phyloP scores from a whole-genome alignment of 1,139 yeast genomes.

The Hansenula anomala region DNA sequence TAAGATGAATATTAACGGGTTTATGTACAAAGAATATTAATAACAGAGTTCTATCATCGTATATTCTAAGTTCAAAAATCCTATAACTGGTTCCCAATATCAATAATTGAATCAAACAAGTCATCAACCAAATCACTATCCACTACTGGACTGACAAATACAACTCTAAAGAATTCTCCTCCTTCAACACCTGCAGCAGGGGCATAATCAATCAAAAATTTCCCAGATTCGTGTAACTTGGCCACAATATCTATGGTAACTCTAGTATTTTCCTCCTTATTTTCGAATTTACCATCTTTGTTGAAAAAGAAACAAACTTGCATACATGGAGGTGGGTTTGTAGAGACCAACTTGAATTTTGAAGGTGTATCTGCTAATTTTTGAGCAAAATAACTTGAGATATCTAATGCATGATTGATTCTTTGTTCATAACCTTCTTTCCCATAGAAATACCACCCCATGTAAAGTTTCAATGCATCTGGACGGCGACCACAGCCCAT shows the following conservation, averaged over 20 bases:
- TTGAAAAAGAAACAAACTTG: conserved; percentile 81
- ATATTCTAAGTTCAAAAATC: too few species aligned
- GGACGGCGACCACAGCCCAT: conserved; percentile 92
- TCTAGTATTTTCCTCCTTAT: conserved; percentile 40
- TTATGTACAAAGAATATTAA: background rate
- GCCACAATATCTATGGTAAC: conserved; percentile 62
- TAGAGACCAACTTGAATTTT: conserved; percentile 49
- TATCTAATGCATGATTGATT: conserved; percentile 66
- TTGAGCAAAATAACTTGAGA: conserved; percentile 56
- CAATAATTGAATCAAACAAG: conserved; percentile 16
- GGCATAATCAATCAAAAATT: conserved; percentile 76
- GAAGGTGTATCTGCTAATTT: conserved; percentile 28
- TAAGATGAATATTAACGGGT: too few species aligned
- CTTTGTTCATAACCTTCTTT: conserved; percentile 50
- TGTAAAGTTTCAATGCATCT: conserved; percentile 72
- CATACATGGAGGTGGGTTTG: conserved; percentile 65
- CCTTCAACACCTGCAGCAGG: conserved; percentile 54
- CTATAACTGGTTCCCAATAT: conserved; percentile 10
- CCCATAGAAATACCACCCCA: conserved; percentile 84
- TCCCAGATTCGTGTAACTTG: conserved; percentile 56
- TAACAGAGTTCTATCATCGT: too few species aligned
- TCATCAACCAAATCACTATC: conserved; percentile 36
- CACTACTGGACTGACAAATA: conserved; percentile 68
- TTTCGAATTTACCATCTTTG: conserved; percentile 31
- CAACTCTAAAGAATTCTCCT: conserved; percentile 85